phyloP scores from a whole-genome alignment of 2,329 filamentous ascomycete genomes.

The Scolecobasidium constrictum region DNA sequence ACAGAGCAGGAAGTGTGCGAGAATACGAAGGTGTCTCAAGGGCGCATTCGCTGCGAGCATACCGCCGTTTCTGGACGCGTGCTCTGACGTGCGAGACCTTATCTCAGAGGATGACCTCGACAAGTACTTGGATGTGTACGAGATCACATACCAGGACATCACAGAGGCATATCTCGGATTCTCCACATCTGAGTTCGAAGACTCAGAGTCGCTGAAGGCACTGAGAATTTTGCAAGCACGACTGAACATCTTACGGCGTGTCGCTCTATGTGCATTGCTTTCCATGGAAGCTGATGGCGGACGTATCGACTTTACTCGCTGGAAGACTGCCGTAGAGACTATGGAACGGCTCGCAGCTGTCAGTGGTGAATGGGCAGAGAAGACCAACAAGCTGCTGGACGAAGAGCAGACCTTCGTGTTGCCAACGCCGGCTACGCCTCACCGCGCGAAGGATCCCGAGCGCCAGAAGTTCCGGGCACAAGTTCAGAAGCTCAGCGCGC shows the following conservation, averaged over 20 bases:
- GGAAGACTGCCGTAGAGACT: conserved; percentile 67
- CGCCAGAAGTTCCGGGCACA: conserved; percentile 78
- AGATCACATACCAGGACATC: conserved; percentile 35
- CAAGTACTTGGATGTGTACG: conserved; percentile 72
- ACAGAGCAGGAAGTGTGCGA: conserved; percentile 55
- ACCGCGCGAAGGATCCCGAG: conserved; percentile 52
- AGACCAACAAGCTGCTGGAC: conserved; percentile 56
- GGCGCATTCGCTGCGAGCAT: conserved; percentile 60
- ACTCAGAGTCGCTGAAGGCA: conserved; percentile 67
- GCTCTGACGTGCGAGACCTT: conserved; percentile 56
- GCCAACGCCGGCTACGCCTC: conserved; percentile 2
- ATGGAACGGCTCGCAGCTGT: conserved; percentile 54
- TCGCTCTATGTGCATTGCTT: conserved; percentile 80
- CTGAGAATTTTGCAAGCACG: conserved; percentile 56
- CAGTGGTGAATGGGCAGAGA: conserved; percentile 52
- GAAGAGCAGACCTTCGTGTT: conserved; percentile 56
- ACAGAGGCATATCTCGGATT: conserved; percentile 41
- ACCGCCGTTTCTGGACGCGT: conserved; percentile 60
- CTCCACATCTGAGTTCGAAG: conserved; percentile 57
- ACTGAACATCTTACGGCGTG: conserved; percentile 69
- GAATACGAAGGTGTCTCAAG: conserved; percentile 66
- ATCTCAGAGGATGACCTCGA: conserved; percentile 74
- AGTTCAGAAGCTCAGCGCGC: conserved; percentile 73
- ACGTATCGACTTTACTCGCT: conserved; percentile 63
- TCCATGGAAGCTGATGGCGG: conserved; percentile 76